phyloP scores from a whole-genome alignment of 768 basidiomycete species.

The Lentinula edodes region DNA sequence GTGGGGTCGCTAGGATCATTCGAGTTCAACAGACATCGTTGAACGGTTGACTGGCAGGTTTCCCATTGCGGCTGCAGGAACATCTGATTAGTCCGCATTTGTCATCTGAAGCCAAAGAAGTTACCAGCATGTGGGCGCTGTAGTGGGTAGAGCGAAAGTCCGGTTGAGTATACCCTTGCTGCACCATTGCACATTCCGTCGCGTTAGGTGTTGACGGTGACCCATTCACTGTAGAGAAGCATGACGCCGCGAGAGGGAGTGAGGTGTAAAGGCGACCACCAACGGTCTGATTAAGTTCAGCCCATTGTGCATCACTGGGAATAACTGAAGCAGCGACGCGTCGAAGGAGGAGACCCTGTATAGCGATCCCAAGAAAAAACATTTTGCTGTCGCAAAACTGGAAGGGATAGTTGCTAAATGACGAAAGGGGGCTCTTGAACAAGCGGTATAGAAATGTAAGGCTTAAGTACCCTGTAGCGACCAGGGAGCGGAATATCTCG shows the following conservation, averaged over 20 bases:
- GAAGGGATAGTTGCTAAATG: neutral
- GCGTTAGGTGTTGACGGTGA: constrained; percentile 9
- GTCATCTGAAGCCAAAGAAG: neutral
- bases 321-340: neutral
- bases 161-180: constrained; percentile 21
- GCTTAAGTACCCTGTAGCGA: neutral
- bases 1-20: constrained; percentile 13
- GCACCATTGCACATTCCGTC: constrained; percentile 20
- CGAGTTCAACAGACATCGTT: constrained; percentile 25
- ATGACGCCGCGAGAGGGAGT: constrained; percentile 23
- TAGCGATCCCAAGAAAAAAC: neutral
- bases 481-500: neutral
- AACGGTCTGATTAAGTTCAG: constrained; percentile 13
- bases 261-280: constrained; percentile 21
- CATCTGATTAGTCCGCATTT: neutral
- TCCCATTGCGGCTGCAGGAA: constrained; percentile 27
- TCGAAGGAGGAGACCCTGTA: neutral
- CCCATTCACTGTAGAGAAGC: constrained; percentile 25
- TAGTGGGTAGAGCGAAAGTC: constrained; percentile 18
- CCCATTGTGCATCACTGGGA: neutral
- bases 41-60: constrained; percentile 23
- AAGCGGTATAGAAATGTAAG: neutral
- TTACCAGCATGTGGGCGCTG: constrained; percentile 25
- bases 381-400: neutral
- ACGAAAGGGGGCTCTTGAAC: neutral